These are phyloP conservation scores for Thelonectria olida DNA, from an alignment of 2,329 filamentous ascomycete genomes.

Conservation along the genomic window DNA sequence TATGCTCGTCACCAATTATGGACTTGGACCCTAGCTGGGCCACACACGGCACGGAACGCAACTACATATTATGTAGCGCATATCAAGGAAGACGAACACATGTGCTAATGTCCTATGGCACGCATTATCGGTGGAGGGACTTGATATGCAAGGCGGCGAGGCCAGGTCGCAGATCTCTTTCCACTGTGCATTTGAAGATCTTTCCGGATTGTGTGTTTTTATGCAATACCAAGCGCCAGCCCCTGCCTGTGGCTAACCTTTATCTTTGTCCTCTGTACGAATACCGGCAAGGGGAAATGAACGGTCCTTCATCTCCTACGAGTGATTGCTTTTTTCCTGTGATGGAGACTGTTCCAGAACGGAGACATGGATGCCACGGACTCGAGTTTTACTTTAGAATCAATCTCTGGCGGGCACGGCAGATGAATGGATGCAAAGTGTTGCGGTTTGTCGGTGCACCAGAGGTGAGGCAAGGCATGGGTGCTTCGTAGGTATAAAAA, in stretches of 20 bases:
- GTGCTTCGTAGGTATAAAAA: constrained; percentile 34
- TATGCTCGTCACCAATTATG: constrained; percentile 7
- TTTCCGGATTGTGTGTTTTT: not conserved
- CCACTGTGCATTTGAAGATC: constrained; percentile 3
- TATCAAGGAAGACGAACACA: constrained; percentile 2
- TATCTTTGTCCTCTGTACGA: constrained; percentile 8
- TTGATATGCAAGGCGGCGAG: constrained; percentile 3
- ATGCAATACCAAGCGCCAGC: not conserved
- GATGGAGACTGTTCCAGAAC: constrained; percentile 30
- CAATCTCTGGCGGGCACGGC: constrained; percentile 26
- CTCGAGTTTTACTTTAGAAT: constrained; percentile 18
- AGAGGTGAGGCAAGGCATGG: not conserved
- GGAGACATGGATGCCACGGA: constrained; percentile 39
- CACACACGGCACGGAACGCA: not conserved
- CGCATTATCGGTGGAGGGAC: not conserved
- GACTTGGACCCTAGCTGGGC: not conserved
- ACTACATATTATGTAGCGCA: no score
- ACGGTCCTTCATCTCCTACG: constrained; percentile 18
- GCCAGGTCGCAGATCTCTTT: not conserved
- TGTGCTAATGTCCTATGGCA: not conserved
- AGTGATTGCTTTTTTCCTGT: constrained; percentile 20
- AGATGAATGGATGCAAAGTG: constrained; percentile 24
- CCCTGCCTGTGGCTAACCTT: not conserved
- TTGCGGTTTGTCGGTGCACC: not conserved
- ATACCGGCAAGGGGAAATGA: constrained; percentile 27